Base-by-base conservation (phyloP, 2,329 filamentous ascomycete species). In the Pyrenochaeta sp. region DNA sequence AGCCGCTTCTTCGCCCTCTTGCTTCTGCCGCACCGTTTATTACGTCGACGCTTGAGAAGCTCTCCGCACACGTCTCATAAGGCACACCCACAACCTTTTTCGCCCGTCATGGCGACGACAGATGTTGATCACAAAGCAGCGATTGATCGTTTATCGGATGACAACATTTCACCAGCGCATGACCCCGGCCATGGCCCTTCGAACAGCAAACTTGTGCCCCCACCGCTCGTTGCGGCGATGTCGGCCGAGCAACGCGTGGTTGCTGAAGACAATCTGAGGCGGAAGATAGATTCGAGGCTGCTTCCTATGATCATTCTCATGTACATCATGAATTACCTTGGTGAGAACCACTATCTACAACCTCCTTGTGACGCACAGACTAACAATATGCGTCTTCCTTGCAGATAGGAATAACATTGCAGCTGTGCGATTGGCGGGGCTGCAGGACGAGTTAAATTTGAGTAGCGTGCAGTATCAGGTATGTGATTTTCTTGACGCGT, bases 241-340 rank as follows among this genome's bases (percentile, higher is more conserved):
- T 79, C 80, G 2, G 75, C 78, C 1, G 83, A 82, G 35, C 81
- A 85, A 54, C 83, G 87, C 11, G 67, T 69, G 0, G 67, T 69
- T 12, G 77, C 85, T 1, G 88, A 91, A 69, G 79, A 75, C 52
- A 81, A 78, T 31, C 76, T 93, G 64, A 83, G 86, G 72, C 83
- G 86, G 62, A 92, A 91, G 77, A 86, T 92, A 49, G 90, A 92
- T 68, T 64, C 82, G 17, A 82, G 89, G 45, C 54, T 92, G 72
- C 78, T 91, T 63, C 88, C 88, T 0, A 87, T 87, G 75, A 79
- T 92, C 51, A 85, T 92, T 42, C 72, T 91, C 60, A 90, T 92
- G 78, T 92, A 91, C 67, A 90, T 92, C 70, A 73, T 90, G 77
- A 91, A 92, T 75, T 92, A 90, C 72, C 75, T 89, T 15, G 27